Evolutionary conservation across 2,329 filamentous ascomycete genomes (phyloP).

Genomic region (Cercospora sp.): DNA sequence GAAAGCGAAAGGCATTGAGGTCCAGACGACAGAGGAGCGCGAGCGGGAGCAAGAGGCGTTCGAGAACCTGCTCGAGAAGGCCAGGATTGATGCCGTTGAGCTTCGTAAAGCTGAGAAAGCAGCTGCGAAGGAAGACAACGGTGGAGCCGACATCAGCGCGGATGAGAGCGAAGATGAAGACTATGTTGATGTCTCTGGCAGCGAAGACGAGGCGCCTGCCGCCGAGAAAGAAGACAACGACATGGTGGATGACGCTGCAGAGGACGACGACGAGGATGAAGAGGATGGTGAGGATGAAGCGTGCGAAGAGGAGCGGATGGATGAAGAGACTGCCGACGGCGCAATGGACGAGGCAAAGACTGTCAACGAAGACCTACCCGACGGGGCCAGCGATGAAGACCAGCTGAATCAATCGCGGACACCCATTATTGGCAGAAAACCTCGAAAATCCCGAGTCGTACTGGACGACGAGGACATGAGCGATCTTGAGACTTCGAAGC

Average conservation of each 20-base stretch:
- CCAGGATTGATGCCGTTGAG: constrained; percentile 74
- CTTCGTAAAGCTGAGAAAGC: constrained; percentile 76
- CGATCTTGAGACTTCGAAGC: constrained; percentile 22
- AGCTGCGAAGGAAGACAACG: constrained; percentile 64
- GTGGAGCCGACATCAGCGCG: constrained; percentile 49
- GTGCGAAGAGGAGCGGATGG: constrained; percentile 20
- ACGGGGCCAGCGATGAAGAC: neutral
- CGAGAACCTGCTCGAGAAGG: constrained; percentile 84
- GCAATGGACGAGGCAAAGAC: constrained; percentile 40
- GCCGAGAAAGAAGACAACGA: constrained; percentile 15
- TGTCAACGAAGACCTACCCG: constrained; percentile 2
- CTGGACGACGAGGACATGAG: constrained; percentile 41
- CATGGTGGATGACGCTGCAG: constrained; percentile 23
- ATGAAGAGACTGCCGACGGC: constrained; percentile 17
- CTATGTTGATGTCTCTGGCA: constrained; percentile 31
- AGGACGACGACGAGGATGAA: constrained; percentile 34
- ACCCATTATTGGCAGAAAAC: constrained; percentile 25
- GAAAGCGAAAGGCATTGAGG: constrained; percentile 72
- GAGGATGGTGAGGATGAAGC: constrained; percentile 30
- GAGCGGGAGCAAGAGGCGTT: constrained; percentile 78
- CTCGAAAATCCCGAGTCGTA: constrained; percentile 37
- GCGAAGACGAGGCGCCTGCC: constrained; percentile 20
- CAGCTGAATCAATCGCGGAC: constrained; percentile 14
- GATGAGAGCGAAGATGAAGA: constrained; percentile 59
- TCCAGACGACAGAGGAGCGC: constrained; percentile 84